A percentile compares a stretch with the other conserved stretches of the same genome.
Conservation (phyloP, 352 stramenopile species). For the Peronospora destructor region DNA sequence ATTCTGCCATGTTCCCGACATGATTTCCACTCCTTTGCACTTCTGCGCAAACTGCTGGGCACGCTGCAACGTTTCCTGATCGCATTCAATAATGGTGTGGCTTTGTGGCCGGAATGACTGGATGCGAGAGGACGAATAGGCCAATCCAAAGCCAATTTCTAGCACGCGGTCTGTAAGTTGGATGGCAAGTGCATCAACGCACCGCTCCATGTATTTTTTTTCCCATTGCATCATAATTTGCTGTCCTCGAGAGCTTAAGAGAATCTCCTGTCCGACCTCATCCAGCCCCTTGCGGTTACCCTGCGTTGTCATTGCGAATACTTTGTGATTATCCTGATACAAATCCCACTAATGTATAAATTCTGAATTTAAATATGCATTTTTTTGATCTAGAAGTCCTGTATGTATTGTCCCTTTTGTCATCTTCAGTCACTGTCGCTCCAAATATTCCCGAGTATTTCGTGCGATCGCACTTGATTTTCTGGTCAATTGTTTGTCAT, state of each 20-base stretch:
- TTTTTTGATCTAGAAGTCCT: no score
- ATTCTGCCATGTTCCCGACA: constrained; percentile 66
- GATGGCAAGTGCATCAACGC: constrained; percentile 59
- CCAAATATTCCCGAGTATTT: no score
- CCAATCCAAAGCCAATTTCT: constrained; percentile 84
- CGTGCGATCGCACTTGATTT: no score
- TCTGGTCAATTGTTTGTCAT: no score
- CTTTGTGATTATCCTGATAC: no score
- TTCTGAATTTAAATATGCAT: no score
- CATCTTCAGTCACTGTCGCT: no score
- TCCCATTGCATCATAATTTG: constrained; percentile 90
- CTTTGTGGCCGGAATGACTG: constrained; percentile 42
- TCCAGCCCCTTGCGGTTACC: constrained; percentile 47
- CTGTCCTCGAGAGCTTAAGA: constrained; percentile 65
- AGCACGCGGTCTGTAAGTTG: constrained; percentile 45
- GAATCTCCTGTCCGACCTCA: constrained; percentile 33
- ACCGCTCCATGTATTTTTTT: constrained; percentile 68
- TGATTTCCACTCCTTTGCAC: constrained; percentile 34
- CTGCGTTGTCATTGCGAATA: constrained; percentile 23
- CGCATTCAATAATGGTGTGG: constrained; percentile 81
- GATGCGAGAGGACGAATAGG: constrained; percentile 71
- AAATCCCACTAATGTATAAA: no score
- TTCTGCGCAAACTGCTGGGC: constrained; percentile 41
- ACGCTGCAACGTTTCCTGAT: constrained; percentile 31
- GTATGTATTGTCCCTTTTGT: no score